Percentiles rank a stretch among this genome's conserved stretches.
Evolutionary conservation across 768 basidiomycete species (phyloP).

Genomic region (Tylopilus vinaceipallidus): DNA sequence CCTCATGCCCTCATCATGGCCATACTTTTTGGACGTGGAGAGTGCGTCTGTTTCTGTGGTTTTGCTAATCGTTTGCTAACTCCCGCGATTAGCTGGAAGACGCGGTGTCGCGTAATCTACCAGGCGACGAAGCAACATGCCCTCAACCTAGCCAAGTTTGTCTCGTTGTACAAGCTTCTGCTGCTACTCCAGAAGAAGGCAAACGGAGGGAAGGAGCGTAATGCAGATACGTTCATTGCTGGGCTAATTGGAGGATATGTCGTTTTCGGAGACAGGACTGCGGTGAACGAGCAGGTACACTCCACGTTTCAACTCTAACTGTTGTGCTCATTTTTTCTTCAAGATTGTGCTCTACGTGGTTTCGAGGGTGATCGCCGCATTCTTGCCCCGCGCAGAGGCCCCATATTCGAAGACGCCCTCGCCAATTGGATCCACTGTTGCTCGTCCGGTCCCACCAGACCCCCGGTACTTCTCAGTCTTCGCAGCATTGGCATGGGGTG

Average conservation of each 20-base stretch:
- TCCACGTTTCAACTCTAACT: constrained; percentile 1
- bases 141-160: constrained; percentile 90
- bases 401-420: constrained; percentile 49
- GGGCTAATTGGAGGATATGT: constrained; percentile 90
- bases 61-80: constrained; percentile 7
- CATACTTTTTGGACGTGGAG: constrained; percentile 86
- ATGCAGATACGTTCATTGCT: constrained; percentile 85
- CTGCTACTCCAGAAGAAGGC: constrained; percentile 78
- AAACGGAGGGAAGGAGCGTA: constrained; percentile 80
- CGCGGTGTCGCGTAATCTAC: constrained; percentile 67
- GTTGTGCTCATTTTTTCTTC: constrained; percentile 6
- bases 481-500: constrained; percentile 88
- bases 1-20: constrained; percentile 98
- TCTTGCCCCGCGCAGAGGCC: constrained; percentile 74
- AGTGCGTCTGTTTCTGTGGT: constrained; percentile 50
- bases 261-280: constrained; percentile 81
- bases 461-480: constrained; percentile 82
- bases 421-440: constrained; percentile 39
- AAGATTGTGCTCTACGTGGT: constrained; percentile 97
- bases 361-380: constrained; percentile 87
- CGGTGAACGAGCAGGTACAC: constrained; percentile 88
- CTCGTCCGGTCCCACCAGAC: constrained; percentile 80
- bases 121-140: constrained; percentile 89
- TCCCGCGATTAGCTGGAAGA: constrained; percentile 55
- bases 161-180: constrained; percentile 86